Evolutionary conservation across 179 eudicot species (phyloP), one percentile per base, ranked within the genome.

Genomic region (Silene coronaria): DNA sequence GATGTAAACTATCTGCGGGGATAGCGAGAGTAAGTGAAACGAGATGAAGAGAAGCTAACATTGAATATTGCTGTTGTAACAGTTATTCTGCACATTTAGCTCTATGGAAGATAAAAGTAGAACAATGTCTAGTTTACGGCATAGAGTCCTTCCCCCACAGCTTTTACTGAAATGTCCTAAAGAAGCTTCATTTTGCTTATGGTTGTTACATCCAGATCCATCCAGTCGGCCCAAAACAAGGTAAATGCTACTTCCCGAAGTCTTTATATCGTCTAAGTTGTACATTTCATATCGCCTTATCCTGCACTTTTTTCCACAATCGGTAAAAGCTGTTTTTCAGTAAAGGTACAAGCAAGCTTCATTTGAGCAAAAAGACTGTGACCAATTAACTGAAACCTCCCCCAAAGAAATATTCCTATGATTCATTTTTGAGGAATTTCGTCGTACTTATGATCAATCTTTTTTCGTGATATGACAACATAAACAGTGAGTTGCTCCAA

Each of bases 121-220:
- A 71, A 93, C 88, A 13, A 95, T 95, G 99, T 84, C 88, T 80
- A 95, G 93, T 81, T 77, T 95, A 83, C 87, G 93, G 57, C 99
- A 95, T 77, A 95, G 99, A 60, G 96, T 95, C 72, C 97, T 95
- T 72, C 99, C 99, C 53, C 99, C 99, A 26, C 93, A 91, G 78
- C 82, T 95, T 76, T 83, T 95, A 62, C 81, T 93, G 78, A 95
- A 89, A 80, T 93, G 93, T 91, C 96, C 99, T 17, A 95, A 95
- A 86, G 97, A 91, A 87, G 99, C 99, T 85, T 88, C 97, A 14
- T 93, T 95, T 87, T 95, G 99, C 83, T 82, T 93, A 68, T 96
- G 97, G 99, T 84, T 93, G 80, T 83, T 93, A 84, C 99, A 96
- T 81, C 99, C 99, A 26, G 93, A 93, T 73, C 93, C 97, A 57